A percentile compares a stretch with the other conserved stretches of the same genome.
These are phyloP conservation scores for Chaetoscypha palmicola DNA, from an alignment of 2,329 filamentous ascomycete species.

Conservation along the genomic window DNA sequence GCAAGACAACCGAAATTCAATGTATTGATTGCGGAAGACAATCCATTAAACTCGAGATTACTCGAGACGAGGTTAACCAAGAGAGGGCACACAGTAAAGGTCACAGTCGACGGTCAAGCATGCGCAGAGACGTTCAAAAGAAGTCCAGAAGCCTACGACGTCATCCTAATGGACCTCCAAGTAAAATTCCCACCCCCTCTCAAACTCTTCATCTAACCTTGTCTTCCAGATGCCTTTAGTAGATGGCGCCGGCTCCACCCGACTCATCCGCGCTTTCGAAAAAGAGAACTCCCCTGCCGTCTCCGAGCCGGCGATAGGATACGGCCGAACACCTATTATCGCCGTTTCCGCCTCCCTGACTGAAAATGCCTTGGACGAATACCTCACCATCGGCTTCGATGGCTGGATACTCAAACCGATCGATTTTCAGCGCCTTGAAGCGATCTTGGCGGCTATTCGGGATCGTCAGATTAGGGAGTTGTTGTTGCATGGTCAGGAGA, in stretches of 20 bases:
- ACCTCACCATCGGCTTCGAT: conserved; percentile 17
- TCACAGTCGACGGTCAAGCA: conserved; percentile 66
- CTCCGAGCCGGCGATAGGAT: conserved; percentile 1
- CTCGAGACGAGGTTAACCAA: conserved; percentile 67
- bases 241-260: conserved; percentile 15
- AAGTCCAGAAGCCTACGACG: conserved; percentile 30
- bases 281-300: conserved; percentile 1
- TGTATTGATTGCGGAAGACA: conserved; percentile 74
- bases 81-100: conserved; percentile 63
- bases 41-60: conserved; percentile 74
- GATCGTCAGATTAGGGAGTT: conserved; percentile 11
- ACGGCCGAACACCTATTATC: conserved; percentile 19
- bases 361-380: conserved; percentile 9
- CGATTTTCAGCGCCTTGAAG: conserved; percentile 17
- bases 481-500: conserved; percentile 12
- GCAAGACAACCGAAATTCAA: conserved; percentile 5
- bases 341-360: conserved; percentile 21
- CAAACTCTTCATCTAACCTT: neutral
- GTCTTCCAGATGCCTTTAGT: conserved; percentile 18
- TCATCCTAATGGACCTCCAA: conserved; percentile 22
- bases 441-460: conserved; percentile 14
- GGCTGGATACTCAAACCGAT: conserved; percentile 21
- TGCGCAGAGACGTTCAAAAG: conserved; percentile 65
- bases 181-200: conserved; percentile 4
- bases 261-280: conserved; percentile 16